phyloP scores from a whole-genome alignment of 2,329 filamentous ascomycete species.

The Xylogone sp. region DNA sequence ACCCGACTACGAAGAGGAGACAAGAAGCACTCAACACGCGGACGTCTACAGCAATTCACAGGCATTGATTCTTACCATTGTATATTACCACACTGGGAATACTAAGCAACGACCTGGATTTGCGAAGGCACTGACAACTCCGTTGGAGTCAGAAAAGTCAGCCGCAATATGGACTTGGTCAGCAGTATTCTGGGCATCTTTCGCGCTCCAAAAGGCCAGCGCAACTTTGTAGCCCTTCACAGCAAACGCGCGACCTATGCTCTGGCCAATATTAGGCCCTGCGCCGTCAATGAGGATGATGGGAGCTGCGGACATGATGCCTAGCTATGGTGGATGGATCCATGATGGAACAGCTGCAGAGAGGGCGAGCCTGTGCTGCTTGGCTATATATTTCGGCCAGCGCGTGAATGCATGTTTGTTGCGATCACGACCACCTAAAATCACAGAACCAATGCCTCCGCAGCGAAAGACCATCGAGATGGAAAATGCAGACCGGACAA shows the following conservation, averaged over 20 bases:
- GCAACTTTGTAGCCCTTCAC: conserved; percentile 38
- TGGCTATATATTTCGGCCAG: no score
- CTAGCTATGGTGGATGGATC: no score
- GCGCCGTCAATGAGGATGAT: conserved; percentile 37
- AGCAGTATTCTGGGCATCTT: conserved; percentile 22
- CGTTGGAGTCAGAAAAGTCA: conserved; percentile 31
- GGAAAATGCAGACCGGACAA: no score
- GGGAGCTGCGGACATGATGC: not conserved
- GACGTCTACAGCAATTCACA: no score
- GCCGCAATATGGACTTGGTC: conserved; percentile 27
- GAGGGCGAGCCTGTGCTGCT: no score
- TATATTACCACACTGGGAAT: conserved; percentile 38
- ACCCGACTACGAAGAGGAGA: no score
- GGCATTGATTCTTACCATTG: conserved; percentile 24
- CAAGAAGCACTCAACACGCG: no score
- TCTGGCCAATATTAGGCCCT: conserved; percentile 34
- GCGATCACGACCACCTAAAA: no score
- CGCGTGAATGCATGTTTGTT: no score
- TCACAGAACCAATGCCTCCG: no score
- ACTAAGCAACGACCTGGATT: conserved; percentile 26
- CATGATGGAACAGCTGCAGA: no score
- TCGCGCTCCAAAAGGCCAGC: conserved; percentile 27
- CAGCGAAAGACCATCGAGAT: no score
- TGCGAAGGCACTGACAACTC: conserved; percentile 31
- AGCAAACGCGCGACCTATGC: conserved; percentile 31